A percentile compares a stretch with the other conserved stretches of the same genome.
Conservation (phyloP, 2,329 filamentous ascomycete species). For the Monilinia vaccinii-corymbosi region DNA sequence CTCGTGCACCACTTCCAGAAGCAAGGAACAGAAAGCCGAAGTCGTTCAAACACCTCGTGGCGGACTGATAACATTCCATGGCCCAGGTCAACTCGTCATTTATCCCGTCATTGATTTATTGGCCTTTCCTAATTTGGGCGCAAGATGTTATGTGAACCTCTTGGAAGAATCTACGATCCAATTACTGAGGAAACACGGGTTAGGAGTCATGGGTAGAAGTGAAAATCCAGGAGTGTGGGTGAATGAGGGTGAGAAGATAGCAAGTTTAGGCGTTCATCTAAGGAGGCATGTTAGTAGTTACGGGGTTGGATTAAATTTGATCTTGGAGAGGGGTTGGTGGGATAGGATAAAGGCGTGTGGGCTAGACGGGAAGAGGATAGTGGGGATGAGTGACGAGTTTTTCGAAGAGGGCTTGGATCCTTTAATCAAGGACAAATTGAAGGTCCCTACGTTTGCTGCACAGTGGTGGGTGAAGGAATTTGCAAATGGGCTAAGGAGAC, state of each 20-base stretch:
- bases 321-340: constrained; percentile 54
- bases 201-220: constrained; percentile 31
- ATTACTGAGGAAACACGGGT: neutral
- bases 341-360: constrained; percentile 84
- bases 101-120: constrained; percentile 74
- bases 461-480: neutral
- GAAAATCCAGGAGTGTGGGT: constrained; percentile 45
- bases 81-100: constrained; percentile 84
- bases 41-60: constrained; percentile 50
- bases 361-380: constrained; percentile 67
- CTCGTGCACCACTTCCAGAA: neutral
- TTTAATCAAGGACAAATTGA: neutral
- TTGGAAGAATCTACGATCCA: neutral
- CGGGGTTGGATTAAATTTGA: constrained; percentile 74
- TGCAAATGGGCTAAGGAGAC: neutral
- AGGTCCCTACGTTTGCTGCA: neutral
- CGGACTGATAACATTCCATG: constrained; percentile 90
- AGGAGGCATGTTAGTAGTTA: constrained; percentile 74
- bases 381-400: constrained; percentile 46
- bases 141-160: neutral
- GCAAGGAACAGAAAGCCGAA: constrained; percentile 10
- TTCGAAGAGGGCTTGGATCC: neutral
- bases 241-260: constrained; percentile 57
- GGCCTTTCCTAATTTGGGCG: neutral
- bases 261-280: constrained; percentile 86